Conservation (phyloP, 2,329 filamentous ascomycete genomes). For the Sclerotinia glacialis region DNA sequence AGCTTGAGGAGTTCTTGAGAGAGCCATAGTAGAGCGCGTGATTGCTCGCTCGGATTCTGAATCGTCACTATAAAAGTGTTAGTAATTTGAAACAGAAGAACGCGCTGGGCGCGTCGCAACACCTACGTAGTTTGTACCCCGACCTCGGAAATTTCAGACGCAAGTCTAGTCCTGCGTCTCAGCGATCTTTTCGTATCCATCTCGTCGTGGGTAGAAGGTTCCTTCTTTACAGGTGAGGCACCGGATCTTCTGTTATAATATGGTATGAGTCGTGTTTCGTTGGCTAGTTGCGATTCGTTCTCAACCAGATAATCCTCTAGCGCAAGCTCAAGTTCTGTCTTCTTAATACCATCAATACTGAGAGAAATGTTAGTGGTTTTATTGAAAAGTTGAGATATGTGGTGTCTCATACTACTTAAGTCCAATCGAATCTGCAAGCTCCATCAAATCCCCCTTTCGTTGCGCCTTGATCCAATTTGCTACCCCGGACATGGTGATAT, state of each 20-base stretch:
- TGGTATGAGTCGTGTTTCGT: conserved; percentile 63
- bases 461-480: conserved; percentile 76
- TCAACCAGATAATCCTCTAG: conserved; percentile 71
- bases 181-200: conserved; percentile 44
- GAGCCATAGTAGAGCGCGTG: conserved; percentile 35
- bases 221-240: conserved; percentile 61
- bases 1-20: conserved; percentile 37
- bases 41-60: conserved; percentile 37
- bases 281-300: conserved; percentile 63
- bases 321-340: conserved; percentile 72
- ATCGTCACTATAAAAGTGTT: conserved; percentile 35
- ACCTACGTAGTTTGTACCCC: conserved; percentile 35
- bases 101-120: conserved; percentile 28
- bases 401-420: conserved; percentile 64
- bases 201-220: conserved; percentile 43
- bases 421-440: conserved; percentile 68
- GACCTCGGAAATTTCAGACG: conserved; percentile 40
- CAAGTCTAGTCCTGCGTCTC: conserved; percentile 46
- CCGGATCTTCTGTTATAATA: conserved; percentile 71
- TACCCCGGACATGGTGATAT: conserved; percentile 56
- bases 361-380: conserved; percentile 28
- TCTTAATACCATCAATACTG: conserved; percentile 70
- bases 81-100: conserved; percentile 26
- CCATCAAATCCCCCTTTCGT: conserved; percentile 76
- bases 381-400: conserved; percentile 19